phyloP scores from a whole-genome alignment of 179 eudicot genomes.

The Silene noctiflora region DNA sequence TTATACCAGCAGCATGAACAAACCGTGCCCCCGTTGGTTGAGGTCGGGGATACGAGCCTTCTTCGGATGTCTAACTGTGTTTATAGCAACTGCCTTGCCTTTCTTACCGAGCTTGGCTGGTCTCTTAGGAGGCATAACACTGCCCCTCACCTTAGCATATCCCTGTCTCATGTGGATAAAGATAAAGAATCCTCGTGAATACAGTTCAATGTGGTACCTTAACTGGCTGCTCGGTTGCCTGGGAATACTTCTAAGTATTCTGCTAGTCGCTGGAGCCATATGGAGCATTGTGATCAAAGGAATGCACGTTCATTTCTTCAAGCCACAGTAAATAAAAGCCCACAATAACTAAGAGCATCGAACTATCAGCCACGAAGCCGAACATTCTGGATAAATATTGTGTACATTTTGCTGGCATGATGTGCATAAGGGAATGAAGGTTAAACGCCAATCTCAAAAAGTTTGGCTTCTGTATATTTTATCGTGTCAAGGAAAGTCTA shows the following conservation, averaged over 20 bases:
- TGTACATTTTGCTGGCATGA: background rate
- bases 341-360: constrained; percentile 12
- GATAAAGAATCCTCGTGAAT: constrained; percentile 51
- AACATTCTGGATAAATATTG: background rate
- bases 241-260: constrained; percentile 59
- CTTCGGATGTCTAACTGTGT: constrained; percentile 62
- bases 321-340: constrained; percentile 33
- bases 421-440: background rate
- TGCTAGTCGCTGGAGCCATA: constrained; percentile 60
- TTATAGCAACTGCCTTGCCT: constrained; percentile 64
- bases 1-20: constrained; percentile 50
- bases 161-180: constrained; percentile 80
- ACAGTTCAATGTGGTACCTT: constrained; percentile 54
- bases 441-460: constrained; percentile 1
- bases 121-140: constrained; percentile 60
- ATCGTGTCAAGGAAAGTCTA: background rate
- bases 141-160: constrained; percentile 70
- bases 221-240: constrained; percentile 64
- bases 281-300: constrained; percentile 61
- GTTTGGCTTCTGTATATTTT: constrained; percentile 3
- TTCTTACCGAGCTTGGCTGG: constrained; percentile 72
- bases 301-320: constrained; percentile 60
- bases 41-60: constrained; percentile 43
- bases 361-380: background rate
- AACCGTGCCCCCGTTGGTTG: constrained; percentile 63